Evolutionary conservation across 208 protist genomes (phyloP).

Genomic region (Crithidia brevicula): DNA sequence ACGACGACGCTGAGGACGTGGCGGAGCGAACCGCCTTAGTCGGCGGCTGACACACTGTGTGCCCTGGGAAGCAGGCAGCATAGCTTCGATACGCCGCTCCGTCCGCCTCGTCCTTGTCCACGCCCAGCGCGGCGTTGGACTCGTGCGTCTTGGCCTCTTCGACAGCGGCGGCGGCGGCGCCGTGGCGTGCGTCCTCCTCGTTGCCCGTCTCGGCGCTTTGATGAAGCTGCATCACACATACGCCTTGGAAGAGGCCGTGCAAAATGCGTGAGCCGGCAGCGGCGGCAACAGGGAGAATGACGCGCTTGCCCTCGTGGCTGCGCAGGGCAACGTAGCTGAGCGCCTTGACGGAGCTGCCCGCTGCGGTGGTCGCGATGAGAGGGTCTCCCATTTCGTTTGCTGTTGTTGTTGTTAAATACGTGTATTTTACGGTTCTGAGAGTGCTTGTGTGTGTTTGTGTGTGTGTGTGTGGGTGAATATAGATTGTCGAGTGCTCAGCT

Average conservation of each 20-base stretch:
- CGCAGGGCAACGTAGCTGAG: slow-evolving; percentile 56
- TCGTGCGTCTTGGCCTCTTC: not conserved
- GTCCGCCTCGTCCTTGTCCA: not conserved
- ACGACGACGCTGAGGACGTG: not conserved
- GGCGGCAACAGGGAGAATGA: slow-evolving; percentile 64
- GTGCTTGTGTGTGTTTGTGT: not conserved
- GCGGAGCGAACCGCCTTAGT: too few species aligned
- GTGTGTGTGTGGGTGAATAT: too few species aligned
- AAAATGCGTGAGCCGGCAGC: slow-evolving; percentile 57
- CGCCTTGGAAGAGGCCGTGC: slow-evolving; percentile 55
- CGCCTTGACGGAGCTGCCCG: slow-evolving; percentile 11
- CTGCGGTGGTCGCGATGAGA: not conserved
- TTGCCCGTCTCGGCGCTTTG: slow-evolving; percentile 1
- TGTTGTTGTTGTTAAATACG: too few species aligned
- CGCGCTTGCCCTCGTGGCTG: slow-evolving; percentile 44
- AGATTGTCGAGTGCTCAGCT: too few species aligned
- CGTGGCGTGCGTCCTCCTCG: not conserved
- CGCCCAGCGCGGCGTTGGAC: not conserved
- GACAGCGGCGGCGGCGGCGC: not conserved
- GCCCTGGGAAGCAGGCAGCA: slow-evolving; percentile 19
- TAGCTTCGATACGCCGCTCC: slow-evolving; percentile 26
- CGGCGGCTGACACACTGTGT: slow-evolving; percentile 18
- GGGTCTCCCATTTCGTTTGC: slow-evolving; percentile 6
- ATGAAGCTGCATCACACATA: slow-evolving; percentile 38
- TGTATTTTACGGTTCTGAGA: too few species aligned